A percentile compares a stretch with the other conserved stretches of the same genome.
Conservation (phyloP, 352 stramenopile genomes). For the Peronospora farinosa region DNA sequence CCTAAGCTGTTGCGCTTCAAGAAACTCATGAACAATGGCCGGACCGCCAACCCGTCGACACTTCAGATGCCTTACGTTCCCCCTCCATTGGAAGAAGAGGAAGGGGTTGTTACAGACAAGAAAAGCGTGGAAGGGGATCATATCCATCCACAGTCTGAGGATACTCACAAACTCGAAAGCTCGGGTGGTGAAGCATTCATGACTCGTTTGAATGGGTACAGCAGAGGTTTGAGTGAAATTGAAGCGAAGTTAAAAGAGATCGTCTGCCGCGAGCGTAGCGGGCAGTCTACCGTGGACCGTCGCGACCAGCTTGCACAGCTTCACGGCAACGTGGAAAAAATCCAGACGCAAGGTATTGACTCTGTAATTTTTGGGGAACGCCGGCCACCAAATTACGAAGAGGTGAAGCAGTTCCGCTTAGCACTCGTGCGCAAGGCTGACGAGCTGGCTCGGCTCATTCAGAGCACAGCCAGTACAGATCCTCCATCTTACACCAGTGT, state of each 20-base stretch:
- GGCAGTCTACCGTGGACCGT: constrained; percentile 33
- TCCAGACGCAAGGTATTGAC: constrained; percentile 76
- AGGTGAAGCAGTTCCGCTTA: constrained; percentile 64
- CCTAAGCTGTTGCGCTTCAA: constrained; percentile 80
- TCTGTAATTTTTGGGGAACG: constrained; percentile 69
- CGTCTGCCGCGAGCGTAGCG: constrained; percentile 39
- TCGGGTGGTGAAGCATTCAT: constrained; percentile 35
- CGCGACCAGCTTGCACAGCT: constrained; percentile 70
- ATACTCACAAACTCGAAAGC: constrained; percentile 14
- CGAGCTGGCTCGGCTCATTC: constrained; percentile 55
- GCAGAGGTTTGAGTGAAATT: constrained; percentile 36
- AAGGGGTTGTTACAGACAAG: constrained; percentile 15
- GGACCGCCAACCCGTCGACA: constrained; percentile 65
- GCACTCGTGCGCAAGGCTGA: constrained; percentile 60
- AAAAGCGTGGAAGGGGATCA: constrained; percentile 17
- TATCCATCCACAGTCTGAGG: constrained; percentile 19
- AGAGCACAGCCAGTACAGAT: constrained; percentile 34
- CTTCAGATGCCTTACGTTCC: constrained; percentile 65
- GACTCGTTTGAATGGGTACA: constrained; percentile 40
- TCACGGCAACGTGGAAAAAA: constrained; percentile 67
- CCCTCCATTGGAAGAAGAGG: constrained; percentile 42
- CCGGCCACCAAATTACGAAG: constrained; percentile 57
- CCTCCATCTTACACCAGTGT: constrained; percentile 9
- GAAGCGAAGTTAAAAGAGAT: constrained; percentile 50
- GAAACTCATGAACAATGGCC: constrained; percentile 71